Base-by-base conservation (phyloP, 2,329 filamentous ascomycete genomes). In the Xylariaceae sp. region DNA sequence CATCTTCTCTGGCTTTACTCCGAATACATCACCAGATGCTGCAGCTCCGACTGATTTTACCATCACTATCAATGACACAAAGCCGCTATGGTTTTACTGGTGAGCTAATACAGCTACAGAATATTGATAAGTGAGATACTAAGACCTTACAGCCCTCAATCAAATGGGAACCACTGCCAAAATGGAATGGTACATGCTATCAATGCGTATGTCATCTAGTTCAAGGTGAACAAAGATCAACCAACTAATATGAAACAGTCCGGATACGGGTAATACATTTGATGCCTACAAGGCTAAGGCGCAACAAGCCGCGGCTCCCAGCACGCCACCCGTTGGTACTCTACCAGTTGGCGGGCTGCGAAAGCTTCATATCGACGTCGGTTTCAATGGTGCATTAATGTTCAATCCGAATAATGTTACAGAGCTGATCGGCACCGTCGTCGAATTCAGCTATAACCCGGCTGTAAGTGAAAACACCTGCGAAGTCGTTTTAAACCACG, bases 11-110 rank as follows among this genome's bases (percentile, higher is more conserved):
- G 76, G 72, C 32, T 75, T 75, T 54, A 70, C 72, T 24, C 71
- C 73, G 0, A 70, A 64, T 6, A 35, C 53, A 7, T 64, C 66
- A 1, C 48, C 66, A 3, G 70, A 73, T 27, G 61, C 60, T 0
- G 67, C 64, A 5, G 64, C 69, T 2, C 64, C 67, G 11, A 73
- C 72, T 0, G 69, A 71, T 6, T 81, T 76, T 64, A 75, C 73
- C 24, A 73, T 81, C 53, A 72, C 69, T 2, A 62, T 81, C 36
- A 73, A 75, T 30, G 71, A 78, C 58, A 75, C 73, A 3, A 73
- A 75, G 53, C 75, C 78, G 3, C 70, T 78, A 15, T 81, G 77
- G 76, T 71, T 77, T 53, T 81, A 81, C 61, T 81, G 63, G 63
- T 65, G 29, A 60, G 63, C 30, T 20, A 8, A 18, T 30, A 27